Conservation (phyloP, 176 grass and related monocot species). For the Carex scoparia region DNA sequence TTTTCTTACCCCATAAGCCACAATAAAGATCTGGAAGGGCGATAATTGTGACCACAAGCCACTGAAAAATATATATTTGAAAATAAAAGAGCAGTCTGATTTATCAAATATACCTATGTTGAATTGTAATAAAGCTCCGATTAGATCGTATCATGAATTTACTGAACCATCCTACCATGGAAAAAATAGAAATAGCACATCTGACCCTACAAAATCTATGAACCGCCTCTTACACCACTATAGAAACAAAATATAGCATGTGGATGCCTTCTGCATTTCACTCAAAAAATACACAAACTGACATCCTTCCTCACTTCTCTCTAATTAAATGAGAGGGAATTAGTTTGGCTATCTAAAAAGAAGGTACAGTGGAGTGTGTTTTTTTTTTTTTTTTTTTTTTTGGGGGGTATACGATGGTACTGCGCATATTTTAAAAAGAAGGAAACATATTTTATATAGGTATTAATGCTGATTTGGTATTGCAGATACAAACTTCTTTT, state of each 20-base stretch:
- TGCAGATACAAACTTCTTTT: not conserved
- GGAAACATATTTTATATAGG: not conserved
- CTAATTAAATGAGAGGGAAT: too few species aligned
- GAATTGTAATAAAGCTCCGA: not conserved
- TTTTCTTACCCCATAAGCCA: constrained; percentile 90
- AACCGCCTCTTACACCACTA: not conserved
- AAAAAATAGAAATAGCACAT: not conserved
- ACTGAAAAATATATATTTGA: constrained; percentile 39
- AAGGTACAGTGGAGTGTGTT: too few species aligned
- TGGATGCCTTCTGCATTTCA: too few species aligned
- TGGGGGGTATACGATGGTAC: not conserved
- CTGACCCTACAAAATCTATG: not conserved
- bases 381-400: too few species aligned
- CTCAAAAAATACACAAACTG: too few species aligned
- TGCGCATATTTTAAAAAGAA: not conserved
- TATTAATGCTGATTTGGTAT: not conserved
- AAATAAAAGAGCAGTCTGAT: not conserved
- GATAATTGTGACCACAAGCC: constrained; percentile 72
- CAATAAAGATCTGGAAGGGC: constrained; percentile 82
- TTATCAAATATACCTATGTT: not conserved
- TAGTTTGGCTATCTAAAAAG: too few species aligned
- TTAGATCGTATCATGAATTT: not conserved
- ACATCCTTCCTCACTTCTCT: too few species aligned
- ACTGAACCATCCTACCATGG: not conserved
- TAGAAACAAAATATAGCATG: not conserved